phyloP scores from a whole-genome alignment of 345 rosid species.

The Murraya koenigii region DNA sequence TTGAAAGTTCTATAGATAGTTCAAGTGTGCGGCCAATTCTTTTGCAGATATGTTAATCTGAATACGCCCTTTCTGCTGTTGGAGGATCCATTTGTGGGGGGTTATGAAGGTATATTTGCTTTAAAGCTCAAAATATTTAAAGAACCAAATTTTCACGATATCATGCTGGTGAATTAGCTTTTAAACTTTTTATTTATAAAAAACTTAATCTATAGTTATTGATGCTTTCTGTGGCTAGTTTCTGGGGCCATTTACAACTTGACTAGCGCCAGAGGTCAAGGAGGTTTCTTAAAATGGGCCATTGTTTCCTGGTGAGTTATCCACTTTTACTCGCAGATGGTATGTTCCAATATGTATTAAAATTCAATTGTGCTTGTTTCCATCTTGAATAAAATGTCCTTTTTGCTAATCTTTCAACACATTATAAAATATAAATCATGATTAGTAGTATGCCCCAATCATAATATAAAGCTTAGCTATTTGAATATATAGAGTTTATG shows the following conservation, averaged over 20 bases:
- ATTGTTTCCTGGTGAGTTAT: constrained; percentile 39
- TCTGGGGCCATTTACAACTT: constrained; percentile 73
- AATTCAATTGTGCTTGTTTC: neutral
- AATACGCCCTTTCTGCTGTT: constrained; percentile 80
- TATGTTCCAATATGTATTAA: neutral
- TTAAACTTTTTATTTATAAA: constrained; percentile 1
- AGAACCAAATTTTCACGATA: neutral
- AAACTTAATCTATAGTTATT: neutral
- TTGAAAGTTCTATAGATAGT: neutral
- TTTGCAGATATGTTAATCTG: constrained; percentile 64
- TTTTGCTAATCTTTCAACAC: neutral
- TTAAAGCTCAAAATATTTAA: neutral
- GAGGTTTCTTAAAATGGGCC: constrained; percentile 72
- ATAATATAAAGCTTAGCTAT: neutral
- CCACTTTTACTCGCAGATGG: neutral
- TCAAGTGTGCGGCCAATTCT: neutral
- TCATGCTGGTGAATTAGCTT: neutral
- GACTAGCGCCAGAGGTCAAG: constrained; percentile 72
- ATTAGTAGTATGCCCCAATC: neutral
- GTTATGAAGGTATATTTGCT: constrained; percentile 66
- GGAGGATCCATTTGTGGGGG: constrained; percentile 78
- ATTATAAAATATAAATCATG: no score
- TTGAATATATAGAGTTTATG: neutral
- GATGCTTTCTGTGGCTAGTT: constrained; percentile 35
- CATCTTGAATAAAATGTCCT: neutral